Percentiles rank a stretch among this genome's conserved stretches.
Conservation (phyloP, 345 rosid species). For the Clausena lansium region DNA sequence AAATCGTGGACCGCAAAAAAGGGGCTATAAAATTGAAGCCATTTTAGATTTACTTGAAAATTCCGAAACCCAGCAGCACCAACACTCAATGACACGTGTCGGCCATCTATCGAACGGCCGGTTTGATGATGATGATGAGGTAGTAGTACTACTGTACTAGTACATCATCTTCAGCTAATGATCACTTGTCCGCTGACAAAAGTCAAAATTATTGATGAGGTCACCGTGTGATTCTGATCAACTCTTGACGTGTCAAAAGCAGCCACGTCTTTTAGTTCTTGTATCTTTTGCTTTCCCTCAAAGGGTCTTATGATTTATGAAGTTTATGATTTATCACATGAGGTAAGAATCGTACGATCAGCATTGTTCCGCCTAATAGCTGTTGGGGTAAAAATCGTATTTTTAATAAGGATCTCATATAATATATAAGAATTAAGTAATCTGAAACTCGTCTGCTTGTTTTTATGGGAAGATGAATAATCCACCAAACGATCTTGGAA, state of each 20-base stretch:
- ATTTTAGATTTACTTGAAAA: not conserved
- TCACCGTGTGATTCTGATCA: not conserved
- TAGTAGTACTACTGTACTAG: not conserved
- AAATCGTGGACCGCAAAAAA: not conserved
- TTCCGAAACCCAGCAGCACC: not conserved
- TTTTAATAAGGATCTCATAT: no score
- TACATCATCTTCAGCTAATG: not conserved
- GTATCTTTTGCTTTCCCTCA: no score
- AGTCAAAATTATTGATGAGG: not conserved
- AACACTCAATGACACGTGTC: not conserved
- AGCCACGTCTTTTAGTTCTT: not conserved
- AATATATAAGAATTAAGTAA: no score
- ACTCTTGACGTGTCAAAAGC: not conserved
- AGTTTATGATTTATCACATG: no score
- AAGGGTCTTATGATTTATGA: no score
- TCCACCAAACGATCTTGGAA: no score
- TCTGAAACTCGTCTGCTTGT: no score
- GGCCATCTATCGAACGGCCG: not conserved
- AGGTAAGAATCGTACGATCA: no score
- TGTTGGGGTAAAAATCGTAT: no score
- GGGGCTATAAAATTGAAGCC: not conserved
- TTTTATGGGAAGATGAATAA: no score
- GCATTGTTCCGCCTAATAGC: no score
- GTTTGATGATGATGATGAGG: slow-evolving; percentile 2
- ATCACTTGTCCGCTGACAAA: not conserved